A percentile compares a stretch with the other conserved stretches of the same genome.
phyloP scores from a whole-genome alignment of 2,329 filamentous ascomycete species.

The Cryphonectria naterciae region DNA sequence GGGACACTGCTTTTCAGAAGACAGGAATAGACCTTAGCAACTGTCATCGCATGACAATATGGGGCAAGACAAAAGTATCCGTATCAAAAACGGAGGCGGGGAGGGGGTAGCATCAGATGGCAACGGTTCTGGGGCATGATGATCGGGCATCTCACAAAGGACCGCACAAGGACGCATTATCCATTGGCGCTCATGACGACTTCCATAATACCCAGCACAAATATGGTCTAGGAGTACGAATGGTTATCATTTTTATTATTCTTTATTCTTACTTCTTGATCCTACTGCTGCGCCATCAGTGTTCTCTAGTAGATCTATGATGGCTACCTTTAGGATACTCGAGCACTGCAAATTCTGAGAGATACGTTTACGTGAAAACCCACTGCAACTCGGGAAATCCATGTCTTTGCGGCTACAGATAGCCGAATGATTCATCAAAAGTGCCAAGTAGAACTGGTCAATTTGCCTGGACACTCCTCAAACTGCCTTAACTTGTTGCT shows the following conservation, averaged over 20 bases:
- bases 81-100: neutral
- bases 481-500: too few relatives aligned
- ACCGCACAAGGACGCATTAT: slow-evolving; percentile 18
- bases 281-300: neutral
- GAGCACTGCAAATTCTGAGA: too few relatives aligned
- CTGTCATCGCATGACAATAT: slow-evolving; percentile 24
- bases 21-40: slow-evolving; percentile 19
- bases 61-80: slow-evolving; percentile 27
- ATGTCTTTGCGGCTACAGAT: too few relatives aligned
- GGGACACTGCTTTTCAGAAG: slow-evolving; percentile 18
- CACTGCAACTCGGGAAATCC: too few relatives aligned
- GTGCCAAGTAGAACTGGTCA: too few relatives aligned
- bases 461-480: too few relatives aligned
- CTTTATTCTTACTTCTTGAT: neutral
- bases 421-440: too few relatives aligned
- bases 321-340: too few relatives aligned
- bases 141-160: slow-evolving; percentile 26
- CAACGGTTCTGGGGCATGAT: slow-evolving; percentile 25
- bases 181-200: slow-evolving; percentile 23
- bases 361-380: too few relatives aligned
- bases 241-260: slow-evolving; percentile 3
- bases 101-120: neutral
- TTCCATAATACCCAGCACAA: slow-evolving; percentile 27
- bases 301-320: neutral
- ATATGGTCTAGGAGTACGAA: slow-evolving; percentile 23